Conservation (phyloP, 495 filamentous ascomycete genomes). For the Penicillium silybi region DNA sequence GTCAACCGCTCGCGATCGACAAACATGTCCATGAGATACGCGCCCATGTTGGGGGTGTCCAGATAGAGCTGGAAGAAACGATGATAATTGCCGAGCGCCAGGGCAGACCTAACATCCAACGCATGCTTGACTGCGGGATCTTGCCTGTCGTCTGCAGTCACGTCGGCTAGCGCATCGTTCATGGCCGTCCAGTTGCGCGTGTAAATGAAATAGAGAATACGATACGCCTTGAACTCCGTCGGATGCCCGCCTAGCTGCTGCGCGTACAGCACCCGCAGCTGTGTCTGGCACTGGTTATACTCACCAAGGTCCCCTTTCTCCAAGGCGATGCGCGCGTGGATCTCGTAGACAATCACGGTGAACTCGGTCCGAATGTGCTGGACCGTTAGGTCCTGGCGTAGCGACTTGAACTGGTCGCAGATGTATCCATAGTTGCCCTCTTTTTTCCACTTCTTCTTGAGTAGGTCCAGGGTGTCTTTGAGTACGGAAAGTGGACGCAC, state of each 20-base stretch:
- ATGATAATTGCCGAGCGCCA: constrained; percentile 94
- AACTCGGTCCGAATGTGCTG: constrained; percentile 96
- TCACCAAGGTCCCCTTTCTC: constrained; percentile 99
- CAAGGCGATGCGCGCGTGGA: constrained; percentile 93
- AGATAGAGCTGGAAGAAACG: constrained; percentile 94
- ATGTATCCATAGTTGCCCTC: constrained; percentile 96
- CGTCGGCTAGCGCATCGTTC: constrained; percentile 95
- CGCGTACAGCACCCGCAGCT: constrained; percentile 85
- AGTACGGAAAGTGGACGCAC: constrained; percentile 85
- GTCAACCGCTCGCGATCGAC: constrained; percentile 87
- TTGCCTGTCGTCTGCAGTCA: constrained; percentile 93
- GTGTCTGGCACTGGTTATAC: constrained; percentile 99
- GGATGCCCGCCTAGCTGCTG: constrained; percentile 84
- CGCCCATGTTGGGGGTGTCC: constrained; percentile 94
- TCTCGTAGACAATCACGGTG: constrained; percentile 93
- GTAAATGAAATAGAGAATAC: constrained; percentile 99
- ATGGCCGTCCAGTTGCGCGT: constrained; percentile 97
- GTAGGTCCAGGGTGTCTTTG: constrained; percentile 74
- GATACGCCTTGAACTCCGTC: constrained; percentile 97
- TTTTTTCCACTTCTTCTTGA: constrained; percentile 91
- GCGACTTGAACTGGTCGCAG: constrained; percentile 98
- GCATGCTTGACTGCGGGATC: constrained; percentile 84
- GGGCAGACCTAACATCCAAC: constrained; percentile 80
- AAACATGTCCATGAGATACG: constrained; percentile 99
- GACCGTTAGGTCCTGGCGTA: constrained; percentile 96